Percentiles rank a stretch among this genome's conserved stretches.
Conservation (phyloP, 495 filamentous ascomycete genomes). For the Trichoderma virens region DNA sequence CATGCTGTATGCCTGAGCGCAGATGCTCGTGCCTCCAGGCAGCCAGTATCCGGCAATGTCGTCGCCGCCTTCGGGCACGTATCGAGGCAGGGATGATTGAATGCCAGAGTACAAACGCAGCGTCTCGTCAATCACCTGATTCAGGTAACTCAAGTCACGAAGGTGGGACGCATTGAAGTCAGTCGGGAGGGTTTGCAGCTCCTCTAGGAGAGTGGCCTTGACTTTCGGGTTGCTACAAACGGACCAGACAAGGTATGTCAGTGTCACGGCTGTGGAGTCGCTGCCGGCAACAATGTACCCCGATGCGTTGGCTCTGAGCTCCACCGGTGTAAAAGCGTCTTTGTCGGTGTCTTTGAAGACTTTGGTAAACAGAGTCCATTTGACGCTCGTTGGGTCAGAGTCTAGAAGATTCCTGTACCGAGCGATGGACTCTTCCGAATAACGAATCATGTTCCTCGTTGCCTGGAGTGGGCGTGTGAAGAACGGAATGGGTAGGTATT, state of each 20-base stretch:
- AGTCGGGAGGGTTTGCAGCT: conserved; percentile 30
- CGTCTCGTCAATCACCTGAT: conserved; percentile 47
- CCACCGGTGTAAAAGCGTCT: conserved; percentile 24
- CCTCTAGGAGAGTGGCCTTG: conserved; percentile 30
- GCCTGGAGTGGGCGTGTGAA: background rate
- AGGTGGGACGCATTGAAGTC: conserved; percentile 31
- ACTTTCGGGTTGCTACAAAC: conserved; percentile 27
- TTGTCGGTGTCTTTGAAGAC: conserved; percentile 32
- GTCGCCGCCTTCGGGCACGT: conserved; percentile 18
- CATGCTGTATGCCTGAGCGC: conserved; percentile 32
- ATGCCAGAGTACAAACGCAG: conserved; percentile 49
- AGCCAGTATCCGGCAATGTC: conserved; percentile 22
- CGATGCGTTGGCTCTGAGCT: conserved; percentile 36
- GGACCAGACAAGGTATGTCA: conserved; percentile 36
- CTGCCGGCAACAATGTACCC: conserved; percentile 43
- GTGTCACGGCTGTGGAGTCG: conserved; percentile 41
- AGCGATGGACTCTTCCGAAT: conserved; percentile 31
- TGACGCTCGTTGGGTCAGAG: conserved; percentile 27
- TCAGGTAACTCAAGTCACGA: conserved; percentile 40
- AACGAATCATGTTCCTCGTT: conserved; percentile 18
- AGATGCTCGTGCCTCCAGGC: conserved; percentile 25
- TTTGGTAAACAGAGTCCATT: conserved; percentile 42
- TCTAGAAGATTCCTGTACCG: conserved; percentile 35
- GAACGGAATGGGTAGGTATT: background rate
- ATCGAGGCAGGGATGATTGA: conserved; percentile 35